Base-by-base conservation (phyloP, 495 filamentous ascomycete genomes). In the Penicillium cataractarum region DNA sequence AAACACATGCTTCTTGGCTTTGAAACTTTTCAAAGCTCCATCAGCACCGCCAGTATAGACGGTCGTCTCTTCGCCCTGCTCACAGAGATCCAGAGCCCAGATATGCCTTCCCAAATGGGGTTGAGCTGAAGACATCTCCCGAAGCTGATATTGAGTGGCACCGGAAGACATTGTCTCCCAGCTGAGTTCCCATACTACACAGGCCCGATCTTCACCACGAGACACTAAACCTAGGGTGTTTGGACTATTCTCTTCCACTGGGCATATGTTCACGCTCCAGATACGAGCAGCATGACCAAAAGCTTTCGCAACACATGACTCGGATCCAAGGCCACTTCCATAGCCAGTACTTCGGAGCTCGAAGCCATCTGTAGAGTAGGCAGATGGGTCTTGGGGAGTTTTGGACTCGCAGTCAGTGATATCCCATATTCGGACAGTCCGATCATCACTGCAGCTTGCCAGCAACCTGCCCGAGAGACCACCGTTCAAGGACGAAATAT, bases 371-470 rank as follows among this genome's bases (percentile, higher is more conserved):
- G 76, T 79, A 17, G 77, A 76, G 50, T 78, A 80, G 19, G 71
- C 69, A n/a, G 70, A 74, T 32, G 57, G 73, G 50, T 78, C 75
- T 15, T 72, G 40, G 6, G 61, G 68, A 4, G 74, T 68, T 39
- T 62, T 69, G 3, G 61, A 54, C 32, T 76, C 68, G 35, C 84
- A 76, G 39, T 82, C 75, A 0, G 87, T 83, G 21, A 99, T 84
- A 64, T 97, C 87, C 96, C 96, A 98, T 0, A 98, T 76, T 32
- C 92, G 81, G 31, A 99, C 87, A 0, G 93, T 96, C 54, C 95
- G 83, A 74, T 99, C 95, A 74, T 99, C 95, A 65, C 94, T 97
- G 69, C 95, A 99, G 60, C 92, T 97, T 26, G 90, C 90, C 3
- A 99, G 76, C 13, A 96, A 63, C 46, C 91, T 81, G 21, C 76